A percentile compares a stretch with the other conserved stretches of the same genome.
These are phyloP conservation scores for Wallemia mellicola DNA, from an alignment of 1,284 basidiomycete genomes.

Conservation along the genomic window DNA sequence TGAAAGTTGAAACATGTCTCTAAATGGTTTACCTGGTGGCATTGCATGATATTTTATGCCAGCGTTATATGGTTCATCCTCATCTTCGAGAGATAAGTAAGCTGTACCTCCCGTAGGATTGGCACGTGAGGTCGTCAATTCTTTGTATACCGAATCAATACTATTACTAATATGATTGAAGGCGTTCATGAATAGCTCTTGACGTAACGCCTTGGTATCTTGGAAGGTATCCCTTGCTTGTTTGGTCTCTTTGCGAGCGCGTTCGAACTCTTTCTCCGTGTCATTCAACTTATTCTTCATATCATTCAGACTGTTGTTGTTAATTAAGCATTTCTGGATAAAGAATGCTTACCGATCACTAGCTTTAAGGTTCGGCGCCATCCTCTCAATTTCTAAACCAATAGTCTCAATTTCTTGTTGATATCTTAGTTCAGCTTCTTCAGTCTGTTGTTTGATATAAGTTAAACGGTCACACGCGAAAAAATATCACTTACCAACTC, in stretches of 20 bases:
- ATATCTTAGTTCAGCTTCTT: constrained; percentile 37
- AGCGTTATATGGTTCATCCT: constrained; percentile 78
- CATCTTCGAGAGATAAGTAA: constrained; percentile 81
- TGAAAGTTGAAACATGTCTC: constrained; percentile 94
- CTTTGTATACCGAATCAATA: constrained; percentile 92
- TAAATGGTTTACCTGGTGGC: constrained; percentile 96
- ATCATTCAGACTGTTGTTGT: constrained; percentile 39
- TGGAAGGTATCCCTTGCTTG: constrained; percentile 67
- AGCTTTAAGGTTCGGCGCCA: constrained; percentile 91
- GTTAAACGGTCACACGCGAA: too few relatives aligned
- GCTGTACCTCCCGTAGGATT: constrained; percentile 85
- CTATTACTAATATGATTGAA: constrained; percentile 82
- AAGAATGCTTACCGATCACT: constrained; percentile 33
- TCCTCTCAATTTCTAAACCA: constrained; percentile 55
- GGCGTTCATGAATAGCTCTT: constrained; percentile 78
- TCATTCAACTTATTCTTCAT: constrained; percentile 34
- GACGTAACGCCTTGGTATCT: constrained; percentile 21
- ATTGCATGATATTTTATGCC: constrained; percentile 97
- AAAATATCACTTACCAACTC: too few relatives aligned
- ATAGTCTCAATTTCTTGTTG: constrained; percentile 46
- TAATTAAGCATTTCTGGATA: neutral
- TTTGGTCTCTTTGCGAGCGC: constrained; percentile 43
- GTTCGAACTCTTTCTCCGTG: constrained; percentile 25
- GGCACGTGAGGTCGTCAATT: constrained; percentile 76
- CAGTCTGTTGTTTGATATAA: too few relatives aligned